phyloP scores from a whole-genome alignment of 805 yeast species.

The Metschnikowia kunwiensis region DNA sequence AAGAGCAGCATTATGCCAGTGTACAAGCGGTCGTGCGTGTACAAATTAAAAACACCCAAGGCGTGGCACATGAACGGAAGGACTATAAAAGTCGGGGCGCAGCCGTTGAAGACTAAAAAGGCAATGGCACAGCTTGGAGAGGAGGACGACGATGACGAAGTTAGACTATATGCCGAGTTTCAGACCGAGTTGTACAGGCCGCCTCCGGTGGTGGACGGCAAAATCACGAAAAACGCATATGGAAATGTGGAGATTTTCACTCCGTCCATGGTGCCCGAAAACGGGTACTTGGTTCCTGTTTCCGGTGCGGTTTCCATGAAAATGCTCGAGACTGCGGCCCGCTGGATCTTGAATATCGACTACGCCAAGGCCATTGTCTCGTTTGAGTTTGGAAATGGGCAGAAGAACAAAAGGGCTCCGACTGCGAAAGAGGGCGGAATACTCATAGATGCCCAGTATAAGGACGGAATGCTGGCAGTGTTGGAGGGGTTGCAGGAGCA shows the following conservation, averaged over 20 bases:
- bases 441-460: conserved; percentile 60
- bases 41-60: conserved; percentile 63
- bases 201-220: conserved; percentile 61
- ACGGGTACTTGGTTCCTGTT: conserved; percentile 55
- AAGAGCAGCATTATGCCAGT: conserved; percentile 48
- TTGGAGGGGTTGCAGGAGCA: conserved; percentile 48
- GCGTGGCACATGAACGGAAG: conserved; percentile 88
- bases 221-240: conserved; percentile 68
- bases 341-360: conserved; percentile 57
- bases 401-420: conserved; percentile 37
- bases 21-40: conserved; percentile 64
- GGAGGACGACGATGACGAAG: conserved; percentile 49
- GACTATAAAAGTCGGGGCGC: conserved; percentile 64
- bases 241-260: conserved; percentile 83
- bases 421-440: conserved; percentile 73
- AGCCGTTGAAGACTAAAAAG: conserved; percentile 47
- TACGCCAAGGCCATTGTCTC: conserved; percentile 86
- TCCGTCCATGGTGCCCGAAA: conserved; percentile 78
- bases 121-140: conserved; percentile 21
- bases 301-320: conserved; percentile 33
- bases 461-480: conserved; percentile 57
- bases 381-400: conserved; percentile 58
- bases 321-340: conserved; percentile 67
- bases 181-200: conserved; percentile 76
- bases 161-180: conserved; percentile 66